phyloP scores from a whole-genome alignment of 768 basidiomycete genomes.

The Scleroderma citrinum region DNA sequence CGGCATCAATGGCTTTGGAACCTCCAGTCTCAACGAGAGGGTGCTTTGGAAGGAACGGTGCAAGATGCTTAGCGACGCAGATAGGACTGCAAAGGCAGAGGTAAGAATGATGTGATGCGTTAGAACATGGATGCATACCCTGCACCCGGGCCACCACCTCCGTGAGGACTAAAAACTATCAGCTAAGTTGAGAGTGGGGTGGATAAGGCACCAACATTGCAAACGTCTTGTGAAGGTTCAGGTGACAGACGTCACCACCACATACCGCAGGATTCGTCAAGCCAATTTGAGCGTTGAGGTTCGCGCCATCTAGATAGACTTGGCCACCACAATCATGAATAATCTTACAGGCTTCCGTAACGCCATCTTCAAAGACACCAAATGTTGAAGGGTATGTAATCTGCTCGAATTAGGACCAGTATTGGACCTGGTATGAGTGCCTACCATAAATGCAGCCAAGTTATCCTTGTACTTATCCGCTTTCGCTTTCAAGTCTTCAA shows the following conservation, averaged over 20 bases:
- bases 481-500: slow-evolving; percentile 79
- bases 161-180: slow-evolving; percentile 65
- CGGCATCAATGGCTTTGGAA: slow-evolving; percentile 72
- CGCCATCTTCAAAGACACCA: slow-evolving; percentile 93
- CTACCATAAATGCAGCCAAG: slow-evolving; percentile 92
- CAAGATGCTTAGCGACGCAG: slow-evolving; percentile 88
- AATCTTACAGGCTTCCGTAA: slow-evolving; percentile 84
- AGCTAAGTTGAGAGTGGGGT: neutral
- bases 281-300: slow-evolving; percentile 91
- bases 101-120: slow-evolving; percentile 2
- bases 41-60: slow-evolving; percentile 91
- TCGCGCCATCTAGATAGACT: slow-evolving; percentile 94
- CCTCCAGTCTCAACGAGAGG: slow-evolving; percentile 65
- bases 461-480: slow-evolving; percentile 88
- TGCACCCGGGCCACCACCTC: slow-evolving; percentile 95
- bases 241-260: slow-evolving; percentile 96
- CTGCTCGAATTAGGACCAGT: slow-evolving; percentile 32
- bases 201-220: slow-evolving; percentile 59
- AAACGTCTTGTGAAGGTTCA: slow-evolving; percentile 98
- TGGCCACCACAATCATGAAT: slow-evolving; percentile 95
- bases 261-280: slow-evolving; percentile 90
- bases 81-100: slow-evolving; percentile 55
- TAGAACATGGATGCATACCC: slow-evolving; percentile 45
- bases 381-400: slow-evolving; percentile 98
- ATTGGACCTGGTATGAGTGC: slow-evolving; percentile 12